phyloP scores from a whole-genome alignment of 148 eudicot genomes.

The Nepenthes mirabilis region DNA sequence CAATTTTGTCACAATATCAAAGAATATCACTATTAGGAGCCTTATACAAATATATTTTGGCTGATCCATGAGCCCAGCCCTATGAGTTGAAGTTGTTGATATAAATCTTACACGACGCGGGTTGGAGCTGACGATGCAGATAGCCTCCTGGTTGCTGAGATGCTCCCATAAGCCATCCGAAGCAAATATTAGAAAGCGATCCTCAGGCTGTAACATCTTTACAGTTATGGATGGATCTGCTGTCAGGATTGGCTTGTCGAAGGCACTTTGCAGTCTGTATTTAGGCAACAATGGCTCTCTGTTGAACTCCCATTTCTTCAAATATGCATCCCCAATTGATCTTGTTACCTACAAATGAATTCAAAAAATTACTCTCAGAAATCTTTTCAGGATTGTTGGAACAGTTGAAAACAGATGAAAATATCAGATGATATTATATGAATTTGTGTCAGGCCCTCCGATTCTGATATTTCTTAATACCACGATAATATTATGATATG shows the following conservation, averaged over 20 bases:
- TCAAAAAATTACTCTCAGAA: too few species aligned
- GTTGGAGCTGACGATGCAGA: conserved; percentile 39
- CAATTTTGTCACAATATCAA: too few species aligned
- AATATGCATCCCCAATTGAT: conserved; percentile 80
- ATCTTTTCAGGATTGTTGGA: too few species aligned
- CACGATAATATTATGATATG: too few species aligned
- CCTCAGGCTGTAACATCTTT: conserved; percentile 44
- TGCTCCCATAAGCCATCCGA: conserved; percentile 96
- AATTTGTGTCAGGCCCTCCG: too few species aligned
- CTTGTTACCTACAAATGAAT: conserved; percentile 45
- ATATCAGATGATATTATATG: too few species aligned
- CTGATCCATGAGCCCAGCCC: not conserved
- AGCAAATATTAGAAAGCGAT: conserved; percentile 71
- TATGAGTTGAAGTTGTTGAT: not conserved
- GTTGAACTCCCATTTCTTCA: conserved; percentile 77
- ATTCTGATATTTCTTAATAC: too few species aligned
- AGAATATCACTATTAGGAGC: too few species aligned
- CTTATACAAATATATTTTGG: not conserved
- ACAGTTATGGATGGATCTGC: conserved; percentile 58
- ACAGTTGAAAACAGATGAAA: too few species aligned
- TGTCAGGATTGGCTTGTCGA: conserved; percentile 42
- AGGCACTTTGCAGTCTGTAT: conserved; percentile 45
- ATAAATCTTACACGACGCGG: conserved; percentile 49
- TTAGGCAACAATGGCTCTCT: conserved; percentile 50
- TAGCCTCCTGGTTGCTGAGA: conserved; percentile 76